Evolutionary conservation across 148 eudicot species (phyloP), one percentile per base, ranked within the genome.

Genomic region (Limonium bicolor): DNA sequence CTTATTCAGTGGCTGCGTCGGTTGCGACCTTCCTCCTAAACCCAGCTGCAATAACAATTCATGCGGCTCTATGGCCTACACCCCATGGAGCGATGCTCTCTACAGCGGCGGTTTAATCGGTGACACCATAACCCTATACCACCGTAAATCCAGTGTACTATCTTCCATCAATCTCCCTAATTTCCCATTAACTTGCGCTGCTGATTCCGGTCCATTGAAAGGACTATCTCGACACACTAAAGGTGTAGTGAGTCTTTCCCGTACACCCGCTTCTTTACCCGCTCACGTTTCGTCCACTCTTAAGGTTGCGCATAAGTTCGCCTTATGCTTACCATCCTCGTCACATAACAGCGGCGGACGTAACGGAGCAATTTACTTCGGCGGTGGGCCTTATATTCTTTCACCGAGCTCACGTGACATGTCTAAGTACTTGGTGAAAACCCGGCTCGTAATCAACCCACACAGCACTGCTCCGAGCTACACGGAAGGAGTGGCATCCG

Each of bases 341-440:
- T 24, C 17, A 0, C 21, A n/a, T n/a, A n/a, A n/a, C n/a, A n/a
- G n/a, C n/a, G n/a, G 50, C 0, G 43, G 53, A 5, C 2, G 25
- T 10, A 64, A 50, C 2, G 80, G 80, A 7, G 65, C 48, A 4
- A 27, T 70, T 0, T 70, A 58, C 30, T 78, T 78, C 17, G 80
- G 85, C 0, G 64, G 71, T 2, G 76, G 76, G 3, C 76, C 79
- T 0, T 69, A 72, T 27, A 19, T 32, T 19, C 38, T 66, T 13
- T 61, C 58, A n/a, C 68, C 69, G 0, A 35, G 14, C 14, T 35
- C 8, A 4, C 2, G n/a, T 2, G 66, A 67, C 21, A 45, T 51
- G 39, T 39, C 56, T 0, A 52, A 17, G n/a, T 39, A n/a, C 0
- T 20, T 52, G 1, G 18, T 39, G 5, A 27, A 24, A 39, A 52